A percentile compares a stretch with the other conserved stretches of the same genome.
These are phyloP conservation scores for Salinomyces thailandicus DNA, from an alignment of 2,329 filamentous ascomycete species.

Conservation along the genomic window DNA sequence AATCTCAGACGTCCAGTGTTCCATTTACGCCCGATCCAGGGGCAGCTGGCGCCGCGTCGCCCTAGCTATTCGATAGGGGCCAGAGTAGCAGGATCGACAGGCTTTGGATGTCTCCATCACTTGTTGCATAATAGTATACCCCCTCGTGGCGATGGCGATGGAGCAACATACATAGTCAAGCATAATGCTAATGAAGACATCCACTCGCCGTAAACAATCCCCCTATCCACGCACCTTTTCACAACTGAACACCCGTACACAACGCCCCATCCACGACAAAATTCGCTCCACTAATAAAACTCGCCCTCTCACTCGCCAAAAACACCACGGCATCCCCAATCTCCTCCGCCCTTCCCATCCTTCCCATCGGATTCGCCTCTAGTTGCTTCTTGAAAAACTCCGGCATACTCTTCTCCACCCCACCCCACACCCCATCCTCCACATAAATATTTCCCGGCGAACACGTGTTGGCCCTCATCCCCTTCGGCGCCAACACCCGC, in stretches of 20 bases:
- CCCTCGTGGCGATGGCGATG: too few species aligned
- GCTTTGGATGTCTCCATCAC: too few species aligned
- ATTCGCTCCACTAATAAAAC: constrained; percentile 23
- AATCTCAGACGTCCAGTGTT: constrained; percentile 2
- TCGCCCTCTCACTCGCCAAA: constrained; percentile 18
- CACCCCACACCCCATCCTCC: constrained; percentile 27
- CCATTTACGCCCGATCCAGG: constrained; percentile 7
- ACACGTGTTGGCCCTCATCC: constrained; percentile 28
- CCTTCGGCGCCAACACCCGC: constrained; percentile 25
- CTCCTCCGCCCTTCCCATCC: constrained; percentile 41
- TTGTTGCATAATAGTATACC: too few species aligned
- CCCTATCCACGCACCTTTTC: background rate
- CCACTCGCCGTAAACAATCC: too few species aligned
- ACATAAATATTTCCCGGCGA: constrained; percentile 29
- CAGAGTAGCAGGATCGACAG: too few species aligned
- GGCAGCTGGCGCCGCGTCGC: background rate
- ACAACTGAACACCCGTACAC: constrained; percentile 22
- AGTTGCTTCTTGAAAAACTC: constrained; percentile 35
- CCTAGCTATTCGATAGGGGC: too few species aligned
- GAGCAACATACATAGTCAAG: constrained; percentile 1
- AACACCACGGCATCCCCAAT: constrained; percentile 39
- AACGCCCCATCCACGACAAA: constrained; percentile 22
- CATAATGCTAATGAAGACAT: background rate
- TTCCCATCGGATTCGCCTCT: constrained; percentile 33
- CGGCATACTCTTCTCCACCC: constrained; percentile 36